Evolutionary conservation across 129 eudicot genomes (phyloP), one percentile per base, ranked within the genome.

Genomic region (Calendula officinalis): DNA sequence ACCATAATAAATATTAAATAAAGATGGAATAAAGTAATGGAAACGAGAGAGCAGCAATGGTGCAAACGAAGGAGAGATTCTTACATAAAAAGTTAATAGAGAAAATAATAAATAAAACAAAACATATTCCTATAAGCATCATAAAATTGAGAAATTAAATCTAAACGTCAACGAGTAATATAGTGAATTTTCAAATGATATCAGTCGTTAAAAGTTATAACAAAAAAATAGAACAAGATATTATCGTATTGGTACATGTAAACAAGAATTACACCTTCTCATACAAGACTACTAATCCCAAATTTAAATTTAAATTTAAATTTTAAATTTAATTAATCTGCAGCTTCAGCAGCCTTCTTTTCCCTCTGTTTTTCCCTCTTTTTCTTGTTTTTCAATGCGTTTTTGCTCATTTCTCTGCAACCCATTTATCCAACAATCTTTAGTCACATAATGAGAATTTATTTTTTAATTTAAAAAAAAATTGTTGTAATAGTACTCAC

Each of bases 351-450:
- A 58, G 94, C 84, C 79, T 91, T 87, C 70, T 87, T 91, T 84
- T 91, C 94, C 75, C 77, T 79, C 65, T 86, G 95, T 56, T 91
- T 91, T 75, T 87, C 98, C 72, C 98, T 82, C 68, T 91, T 91
- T 56, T 91, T 91, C 96, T 87, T 87, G 88, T 91, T 91, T 70
- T 60, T 91, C 81, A 91, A 63, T 14, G 98, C 96, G 58, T 84
- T 87, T 74, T 91, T 91, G 83, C 96, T 91, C 83, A 81, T 52
- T 77, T 91, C 96, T 58, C 95, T 75, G 68, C 41, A 60, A 59
- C 30, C 30, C 36, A 49, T 80, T 78, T 14, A 38, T n/a, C 22
- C 9, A 51, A 36, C 37, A 68, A 54, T 9, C 16, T 14, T 22
- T 22, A 22, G 2, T 22, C 30, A 22, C 30, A 22, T 22, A 22